Evolutionary conservation across 371 early-diverging fungal species (phyloP), one percentile per base, ranked within the genome.

Genomic region (Mucor plumbeus): DNA sequence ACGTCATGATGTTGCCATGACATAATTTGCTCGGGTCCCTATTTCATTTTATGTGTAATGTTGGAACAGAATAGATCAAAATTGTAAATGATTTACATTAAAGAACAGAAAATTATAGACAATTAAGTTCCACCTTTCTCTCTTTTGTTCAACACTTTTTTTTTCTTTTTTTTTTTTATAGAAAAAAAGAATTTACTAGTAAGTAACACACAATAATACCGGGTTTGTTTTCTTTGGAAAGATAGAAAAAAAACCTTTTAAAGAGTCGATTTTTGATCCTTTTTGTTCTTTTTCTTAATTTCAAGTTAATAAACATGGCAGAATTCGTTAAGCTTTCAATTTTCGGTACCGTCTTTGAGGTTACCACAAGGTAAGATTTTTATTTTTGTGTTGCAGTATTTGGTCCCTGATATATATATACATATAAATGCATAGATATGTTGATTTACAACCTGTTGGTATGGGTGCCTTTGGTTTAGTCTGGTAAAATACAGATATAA

Each of bases 381-480:
- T 21, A 19, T 48, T n/a, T 47, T 21, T 7, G n/a, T 21, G 48
- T 19, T 48, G 9, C 8, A 19, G 13, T 10, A n/a, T 48, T 48
- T 48, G 7, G 48, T n/a, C 21, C 48, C 21, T 48, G 48, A 48
- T 17, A n/a, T n/a, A n/a, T n/a, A n/a, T n/a, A n/a, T n/a, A n/a
- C n/a, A n/a, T n/a, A 48, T 0, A 19, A 48, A 19, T 48, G 48
- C 21, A 48, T 69, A 92, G 94, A 82, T 97, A 97, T 85, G 89
- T 89, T 39, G 92, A 95, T 77, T 85, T 96, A 67, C 92, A 95
- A 75, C 95, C 96, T 15, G 92, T 97, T 38, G 98, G 98, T 53
- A 94, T 97, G 94, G 98, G 98, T 58, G 95, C 96, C 8, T 97
- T 97, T 77, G 97, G 97, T 69, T 85, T 96, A 17, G 97, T 97